phyloP scores from a whole-genome alignment of 2,329 filamentous ascomycete genomes.

The Diaporthe destruens region DNA sequence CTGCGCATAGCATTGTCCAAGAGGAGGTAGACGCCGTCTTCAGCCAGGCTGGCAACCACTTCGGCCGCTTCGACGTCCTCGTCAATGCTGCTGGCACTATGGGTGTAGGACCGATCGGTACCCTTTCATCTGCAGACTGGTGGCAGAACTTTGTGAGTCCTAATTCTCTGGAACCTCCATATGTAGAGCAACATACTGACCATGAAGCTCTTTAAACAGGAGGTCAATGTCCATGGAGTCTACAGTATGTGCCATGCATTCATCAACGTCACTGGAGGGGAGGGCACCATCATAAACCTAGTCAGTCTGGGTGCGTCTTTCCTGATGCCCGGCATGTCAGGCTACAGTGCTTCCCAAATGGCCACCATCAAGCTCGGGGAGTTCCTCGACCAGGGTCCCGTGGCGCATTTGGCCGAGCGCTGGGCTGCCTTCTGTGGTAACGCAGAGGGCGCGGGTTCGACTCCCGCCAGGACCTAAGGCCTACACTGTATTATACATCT shows the following conservation, averaged over 20 bases:
- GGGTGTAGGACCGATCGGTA: slow-evolving; percentile 40
- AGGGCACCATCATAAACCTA: slow-evolving; percentile 47
- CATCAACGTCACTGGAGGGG: slow-evolving; percentile 43
- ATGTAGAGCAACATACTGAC: neutral
- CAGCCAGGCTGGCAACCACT: slow-evolving; percentile 42
- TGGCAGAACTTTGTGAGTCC: slow-evolving; percentile 41
- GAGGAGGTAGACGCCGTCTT: slow-evolving; percentile 41
- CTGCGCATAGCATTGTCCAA: neutral
- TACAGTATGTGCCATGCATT: slow-evolving; percentile 46
- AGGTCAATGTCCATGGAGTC: slow-evolving; percentile 46
- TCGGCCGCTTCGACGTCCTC: slow-evolving; percentile 46
- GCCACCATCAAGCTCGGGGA: slow-evolving; percentile 47
- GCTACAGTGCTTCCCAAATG: slow-evolving; percentile 45
- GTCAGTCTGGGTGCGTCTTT: slow-evolving; percentile 45
- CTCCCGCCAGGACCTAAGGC: too few relatives aligned
- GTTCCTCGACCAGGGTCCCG: slow-evolving; percentile 44
- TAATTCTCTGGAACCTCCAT: neutral
- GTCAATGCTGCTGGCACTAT: slow-evolving; percentile 45
- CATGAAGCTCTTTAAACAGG: slow-evolving; percentile 40
- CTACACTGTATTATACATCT: too few relatives aligned
- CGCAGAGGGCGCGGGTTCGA: too few relatives aligned
- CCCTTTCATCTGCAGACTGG: slow-evolving; percentile 42
- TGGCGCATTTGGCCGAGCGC: too few relatives aligned
- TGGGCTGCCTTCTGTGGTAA: too few relatives aligned
- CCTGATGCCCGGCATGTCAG: slow-evolving; percentile 43